Base-by-base conservation (phyloP, 2,329 filamentous ascomycete species). In the Cladosporium velox region DNA sequence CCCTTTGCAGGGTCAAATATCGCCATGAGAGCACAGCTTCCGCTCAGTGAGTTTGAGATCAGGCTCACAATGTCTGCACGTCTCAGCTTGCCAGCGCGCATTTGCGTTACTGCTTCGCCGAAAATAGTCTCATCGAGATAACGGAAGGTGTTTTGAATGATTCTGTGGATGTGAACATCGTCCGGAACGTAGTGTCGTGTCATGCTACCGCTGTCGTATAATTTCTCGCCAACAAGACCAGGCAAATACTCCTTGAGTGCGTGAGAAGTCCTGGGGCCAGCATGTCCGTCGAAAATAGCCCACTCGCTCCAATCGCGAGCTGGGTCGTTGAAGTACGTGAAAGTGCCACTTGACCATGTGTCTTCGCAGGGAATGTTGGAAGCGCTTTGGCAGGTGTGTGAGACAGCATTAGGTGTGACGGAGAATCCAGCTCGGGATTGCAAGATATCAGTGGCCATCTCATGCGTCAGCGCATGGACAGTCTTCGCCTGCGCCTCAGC, bases 11-110 rank as follows among this genome's bases (percentile, higher is more conserved):
- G 82, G 67, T 91, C 87, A 72, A 86, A 90, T 1, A 90, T 77
- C 0, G 87, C 82, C 1, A 91, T 79, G 0, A 90, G 78, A 12
- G 88, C 88, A 69, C 88, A 90, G 73, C 72, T 66, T 30, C 65
- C 59, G 26, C 65, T 62, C 5, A 62, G 26, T 7, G 51, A 55
- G n/a, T 63, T 61, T 15, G 52, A 54, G 14, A 57, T 55, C 35
- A 62, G 34, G 58, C 64, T 65, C 12, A 60, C 24, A 14, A 60
- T 66, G 12, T 66, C 65, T n/a, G 65, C 65, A 14, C 34, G 59
- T 14, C 65, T 61, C 49, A 66, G 30, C 34, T 24, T 57, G 15
- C 58, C 65, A 15, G 47, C 26, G 14, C 51, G 51, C 51, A 64
- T 44, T 18, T 63, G 49, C 7, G 35, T 59, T 32, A 54, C 44